phyloP scores from a whole-genome alignment of 352 stramenopile genomes.

The Plasmopara muralis region DNA sequence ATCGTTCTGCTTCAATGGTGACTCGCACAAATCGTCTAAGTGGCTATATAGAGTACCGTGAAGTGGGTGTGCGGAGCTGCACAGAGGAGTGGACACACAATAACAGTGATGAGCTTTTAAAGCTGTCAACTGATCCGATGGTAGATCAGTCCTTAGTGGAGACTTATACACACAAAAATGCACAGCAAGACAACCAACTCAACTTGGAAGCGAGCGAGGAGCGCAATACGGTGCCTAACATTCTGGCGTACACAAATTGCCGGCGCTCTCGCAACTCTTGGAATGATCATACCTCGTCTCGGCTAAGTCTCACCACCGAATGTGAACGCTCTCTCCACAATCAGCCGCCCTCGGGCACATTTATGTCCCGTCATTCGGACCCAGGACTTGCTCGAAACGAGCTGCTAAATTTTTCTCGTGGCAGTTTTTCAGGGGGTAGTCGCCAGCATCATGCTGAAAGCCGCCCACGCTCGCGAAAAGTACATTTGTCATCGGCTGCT shows the following conservation, averaged over 20 bases:
- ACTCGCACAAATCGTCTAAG: conserved; percentile 31
- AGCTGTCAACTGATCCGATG: conserved; percentile 21
- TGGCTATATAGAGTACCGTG: conserved; percentile 25
- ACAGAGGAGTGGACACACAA: conserved; percentile 23
- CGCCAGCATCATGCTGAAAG: conserved; percentile 37
- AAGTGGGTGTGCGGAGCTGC: conserved; percentile 25
- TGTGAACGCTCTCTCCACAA: conserved; percentile 46
- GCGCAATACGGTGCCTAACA: conserved; percentile 40
- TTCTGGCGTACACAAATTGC: conserved; percentile 44
- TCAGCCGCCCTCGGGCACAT: conserved; percentile 19
- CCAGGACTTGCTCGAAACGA: conserved; percentile 57
- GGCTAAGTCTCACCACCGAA: conserved; percentile 38
- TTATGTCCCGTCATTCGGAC: conserved; percentile 58
- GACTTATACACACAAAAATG: neutral
- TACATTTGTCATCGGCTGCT: conserved; percentile 72
- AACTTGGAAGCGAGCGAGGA: conserved; percentile 31
- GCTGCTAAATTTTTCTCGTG: conserved; percentile 59
- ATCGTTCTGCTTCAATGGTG: conserved; percentile 23
- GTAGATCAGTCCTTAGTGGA: conserved; percentile 27
- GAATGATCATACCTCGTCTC: conserved; percentile 33
- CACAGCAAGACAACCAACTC: conserved; percentile 6
- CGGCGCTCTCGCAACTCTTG: conserved; percentile 45
- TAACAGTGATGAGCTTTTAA: conserved; percentile 9
- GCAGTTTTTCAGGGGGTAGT: conserved; percentile 33
- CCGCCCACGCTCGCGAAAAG: conserved; percentile 45